Conservation (phyloP, 2,329 filamentous ascomycete genomes). For the Apiospora kogelbergensis region DNA sequence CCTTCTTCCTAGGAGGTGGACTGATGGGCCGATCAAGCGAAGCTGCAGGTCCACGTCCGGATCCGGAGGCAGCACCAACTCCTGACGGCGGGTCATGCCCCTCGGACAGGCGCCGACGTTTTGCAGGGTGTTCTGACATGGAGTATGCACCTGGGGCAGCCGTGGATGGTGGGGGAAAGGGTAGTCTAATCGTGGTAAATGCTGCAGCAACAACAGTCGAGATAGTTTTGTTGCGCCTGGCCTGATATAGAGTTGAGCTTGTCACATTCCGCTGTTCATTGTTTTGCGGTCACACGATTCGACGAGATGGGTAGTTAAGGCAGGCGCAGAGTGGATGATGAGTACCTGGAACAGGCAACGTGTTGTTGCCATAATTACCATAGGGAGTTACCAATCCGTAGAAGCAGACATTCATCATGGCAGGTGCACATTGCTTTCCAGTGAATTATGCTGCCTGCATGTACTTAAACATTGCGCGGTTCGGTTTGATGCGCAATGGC, state of each 20-base stretch:
- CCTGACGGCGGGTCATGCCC: conserved; percentile 11
- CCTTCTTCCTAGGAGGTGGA: conserved; percentile 41
- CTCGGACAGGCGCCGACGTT: conserved; percentile 24
- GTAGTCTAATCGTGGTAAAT: not conserved
- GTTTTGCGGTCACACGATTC: not conserved
- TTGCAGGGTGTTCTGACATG: conserved; percentile 26
- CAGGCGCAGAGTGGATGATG: not conserved
- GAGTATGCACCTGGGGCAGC: not conserved
- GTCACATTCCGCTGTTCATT: not conserved
- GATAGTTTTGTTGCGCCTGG: too few relatives aligned
- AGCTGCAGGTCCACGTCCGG: conserved; percentile 17
- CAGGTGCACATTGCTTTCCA: too few relatives aligned
- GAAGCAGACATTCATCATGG: not conserved
- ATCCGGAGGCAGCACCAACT: not conserved
- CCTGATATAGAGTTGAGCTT: not conserved
- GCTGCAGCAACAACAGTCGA: not conserved
- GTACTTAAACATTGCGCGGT: too few relatives aligned
- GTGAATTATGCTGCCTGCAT: too few relatives aligned
- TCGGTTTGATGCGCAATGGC: too few relatives aligned
- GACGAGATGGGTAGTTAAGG: not conserved
- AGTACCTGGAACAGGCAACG: not conserved
- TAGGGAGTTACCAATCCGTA: not conserved
- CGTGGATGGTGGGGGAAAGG: not conserved
- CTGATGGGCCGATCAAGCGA: conserved; percentile 44
- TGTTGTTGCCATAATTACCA: not conserved